These are phyloP conservation scores for Beauveria pseudobassiana DNA, from an alignment of 2,329 filamentous ascomycete genomes.

Conservation along the genomic window DNA sequence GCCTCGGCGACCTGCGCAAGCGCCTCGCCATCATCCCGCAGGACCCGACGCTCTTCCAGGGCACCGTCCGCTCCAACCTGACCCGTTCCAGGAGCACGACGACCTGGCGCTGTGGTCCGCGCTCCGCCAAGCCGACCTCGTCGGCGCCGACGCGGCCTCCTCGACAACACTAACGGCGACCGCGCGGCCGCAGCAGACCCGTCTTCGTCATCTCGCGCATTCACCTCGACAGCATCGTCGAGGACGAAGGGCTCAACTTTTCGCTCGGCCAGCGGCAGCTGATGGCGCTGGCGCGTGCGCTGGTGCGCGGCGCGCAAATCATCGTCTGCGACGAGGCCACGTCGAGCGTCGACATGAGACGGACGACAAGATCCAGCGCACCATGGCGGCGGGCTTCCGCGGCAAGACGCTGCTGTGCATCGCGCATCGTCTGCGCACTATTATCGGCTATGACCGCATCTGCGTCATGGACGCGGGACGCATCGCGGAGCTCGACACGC, in stretches of 20 bases:
- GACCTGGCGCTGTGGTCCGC: slow-evolving; percentile 74
- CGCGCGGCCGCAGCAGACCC: no score
- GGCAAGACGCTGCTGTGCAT: slow-evolving; percentile 89
- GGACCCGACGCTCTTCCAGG: slow-evolving; percentile 75
- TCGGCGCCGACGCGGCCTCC: slow-evolving; percentile 48
- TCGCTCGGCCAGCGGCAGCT: slow-evolving; percentile 91
- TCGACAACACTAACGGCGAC: slow-evolving; percentile 46
- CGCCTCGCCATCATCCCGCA: slow-evolving; percentile 78
- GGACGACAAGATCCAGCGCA: slow-evolving; percentile 87
- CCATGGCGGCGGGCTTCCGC: slow-evolving; percentile 76
- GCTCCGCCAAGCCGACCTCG: slow-evolving; percentile 67
- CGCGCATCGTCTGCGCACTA: slow-evolving; percentile 84
- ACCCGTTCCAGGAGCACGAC: slow-evolving; percentile 71
- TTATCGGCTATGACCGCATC: slow-evolving; percentile 90
- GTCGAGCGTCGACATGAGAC: slow-evolving; percentile 88
- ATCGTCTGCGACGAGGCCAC: slow-evolving; percentile 98
- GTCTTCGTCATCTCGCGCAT: slow-evolving; percentile 46
- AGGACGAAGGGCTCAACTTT: slow-evolving; percentile 94
- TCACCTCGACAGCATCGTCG: slow-evolving; percentile 75
- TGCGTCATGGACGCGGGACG: slow-evolving; percentile 88
- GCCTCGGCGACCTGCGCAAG: slow-evolving; percentile 67
- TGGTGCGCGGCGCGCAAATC: slow-evolving; percentile 81
- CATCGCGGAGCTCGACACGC: slow-evolving; percentile 81
- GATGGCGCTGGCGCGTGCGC: slow-evolving; percentile 85
- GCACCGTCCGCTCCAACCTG: slow-evolving; percentile 71